Evolutionary conservation across 176 grass and related monocot species (phyloP), one percentile per base, ranked within the genome.

Genomic region (Musa acuminata): DNA sequence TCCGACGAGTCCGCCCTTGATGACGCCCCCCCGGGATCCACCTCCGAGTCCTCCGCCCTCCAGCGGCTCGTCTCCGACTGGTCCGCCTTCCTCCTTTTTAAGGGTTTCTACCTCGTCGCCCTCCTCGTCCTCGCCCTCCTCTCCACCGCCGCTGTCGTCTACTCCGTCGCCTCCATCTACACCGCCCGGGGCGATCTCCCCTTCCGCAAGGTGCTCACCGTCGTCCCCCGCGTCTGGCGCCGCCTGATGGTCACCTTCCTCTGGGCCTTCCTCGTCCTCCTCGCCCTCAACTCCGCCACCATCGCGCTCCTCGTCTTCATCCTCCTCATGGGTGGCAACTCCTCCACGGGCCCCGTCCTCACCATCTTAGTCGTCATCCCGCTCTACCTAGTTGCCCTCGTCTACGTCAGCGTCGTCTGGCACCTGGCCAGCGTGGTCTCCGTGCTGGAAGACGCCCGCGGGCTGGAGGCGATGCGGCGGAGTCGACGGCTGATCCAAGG

Each of bases 381-480:
- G 35, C 63, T 83, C 0, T 98, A 91, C 86, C 27, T 89, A 7
- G 72, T 9, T 1, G 86, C 84, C 0, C 88, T 94, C 60, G 69
- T 91, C 73, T 99, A 91, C 82, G 26, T 99, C 69, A 89, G 88
- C 82, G 67, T 98, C 50, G 82, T 98, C 1, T 98, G 90, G 90
- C 90, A 94, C 75, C 78, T 98, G 19, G 95, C 95, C 58, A 98
- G 95, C 77, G 90, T 99, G 53, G 75, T 94, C 50, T 99, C 90
- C 17, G 90, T 98, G 49, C 87, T 99, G 71, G 90, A 99, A 79
- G 86, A 98, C 72, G 77, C 60, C 62, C 88, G 90, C 78, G 95
- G 95, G 0, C 80, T 94, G 72, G 84, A 83, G 6, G 95, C 95
- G 78, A 89, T 98, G 95, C 62, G 35, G 35, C 35, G 35, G 35